These are phyloP conservation scores for Ophidiomyces ophidiicola DNA, from an alignment of 2,329 filamentous ascomycete species.

Conservation along the genomic window DNA sequence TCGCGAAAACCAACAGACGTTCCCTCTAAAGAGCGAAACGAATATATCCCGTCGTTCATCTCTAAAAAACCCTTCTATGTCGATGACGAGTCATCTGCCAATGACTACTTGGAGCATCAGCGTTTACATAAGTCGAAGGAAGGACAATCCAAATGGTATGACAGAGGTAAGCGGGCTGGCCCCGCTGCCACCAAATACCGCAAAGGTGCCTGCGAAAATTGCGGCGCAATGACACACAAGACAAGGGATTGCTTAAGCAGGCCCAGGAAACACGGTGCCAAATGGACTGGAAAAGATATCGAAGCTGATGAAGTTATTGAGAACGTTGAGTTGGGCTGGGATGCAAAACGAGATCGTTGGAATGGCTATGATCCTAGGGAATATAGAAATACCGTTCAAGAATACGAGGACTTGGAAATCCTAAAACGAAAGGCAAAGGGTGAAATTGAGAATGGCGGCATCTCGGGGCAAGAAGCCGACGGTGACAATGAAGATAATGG, in stretches of 20 bases:
- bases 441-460: slow-evolving; percentile 40
- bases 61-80: slow-evolving; percentile 96
- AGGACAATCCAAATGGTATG: slow-evolving; percentile 75
- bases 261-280: slow-evolving; percentile 77
- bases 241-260: slow-evolving; percentile 84
- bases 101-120: slow-evolving; percentile 94
- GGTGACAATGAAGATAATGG: slow-evolving; percentile 47
- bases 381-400: slow-evolving; percentile 75
- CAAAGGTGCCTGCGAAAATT: slow-evolving; percentile 97
- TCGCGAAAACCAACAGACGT: slow-evolving; percentile 42
- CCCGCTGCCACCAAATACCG: slow-evolving; percentile 91
- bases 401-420: slow-evolving; percentile 76
- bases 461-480: slow-evolving; percentile 43
- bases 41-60: slow-evolving; percentile 97
- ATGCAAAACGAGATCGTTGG: slow-evolving; percentile 95
- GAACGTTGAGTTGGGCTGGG: slow-evolving; percentile 81
- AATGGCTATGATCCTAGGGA: slow-evolving; percentile 91
- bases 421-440: slow-evolving; percentile 48
- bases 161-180: slow-evolving; percentile 70
- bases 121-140: slow-evolving; percentile 61
- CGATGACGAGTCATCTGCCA: slow-evolving; percentile 58
- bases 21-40: slow-evolving; percentile 74
- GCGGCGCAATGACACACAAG: slow-evolving; percentile 93
- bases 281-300: slow-evolving; percentile 85
- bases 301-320: slow-evolving; percentile 82